Conservation (phyloP, 768 basidiomycete genomes). For the Tylopilus balloui region DNA sequence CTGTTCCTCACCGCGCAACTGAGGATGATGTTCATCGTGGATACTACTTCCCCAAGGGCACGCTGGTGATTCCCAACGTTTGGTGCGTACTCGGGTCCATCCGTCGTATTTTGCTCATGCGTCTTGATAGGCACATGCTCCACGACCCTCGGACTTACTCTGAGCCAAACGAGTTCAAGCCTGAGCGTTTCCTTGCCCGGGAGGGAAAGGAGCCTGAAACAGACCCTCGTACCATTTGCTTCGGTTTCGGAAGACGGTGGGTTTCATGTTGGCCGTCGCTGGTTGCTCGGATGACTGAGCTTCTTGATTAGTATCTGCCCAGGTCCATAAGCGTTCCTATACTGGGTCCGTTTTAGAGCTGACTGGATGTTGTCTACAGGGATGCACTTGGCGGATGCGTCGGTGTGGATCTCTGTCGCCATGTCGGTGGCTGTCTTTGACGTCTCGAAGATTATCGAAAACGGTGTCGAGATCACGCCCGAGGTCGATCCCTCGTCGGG, state of each 20-base stretch:
- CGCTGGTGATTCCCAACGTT: conserved; percentile 23
- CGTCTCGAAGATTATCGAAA: conserved; percentile 41
- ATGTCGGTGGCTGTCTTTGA: conserved; percentile 47
- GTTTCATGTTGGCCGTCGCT: conserved; percentile 14
- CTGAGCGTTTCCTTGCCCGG: conserved; percentile 51
- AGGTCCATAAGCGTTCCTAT: conserved; percentile 13
- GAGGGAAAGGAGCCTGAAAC: conserved; percentile 38
- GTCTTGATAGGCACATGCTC: conserved; percentile 27
- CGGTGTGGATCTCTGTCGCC: conserved; percentile 41
- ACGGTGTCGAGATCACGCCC: conserved; percentile 48
- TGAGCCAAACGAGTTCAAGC: conserved; percentile 53
- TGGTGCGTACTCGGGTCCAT: conserved; percentile 13
- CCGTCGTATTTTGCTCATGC: conserved; percentile 1
- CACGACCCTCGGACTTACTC: conserved; percentile 39
- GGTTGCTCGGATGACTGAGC: conserved; percentile 1
- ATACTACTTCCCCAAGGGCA: conserved; percentile 53
- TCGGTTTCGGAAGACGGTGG: conserved; percentile 65
- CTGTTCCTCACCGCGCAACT: conserved; percentile 46
- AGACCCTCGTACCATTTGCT: conserved; percentile 59
- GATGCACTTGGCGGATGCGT: conserved; percentile 48
- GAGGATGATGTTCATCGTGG: conserved; percentile 61
- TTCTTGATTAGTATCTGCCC: conserved; percentile 23
- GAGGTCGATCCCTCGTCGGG: conserved; percentile 55
- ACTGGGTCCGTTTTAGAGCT: conserved; percentile 19
- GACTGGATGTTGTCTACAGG: conserved; percentile 30